Conservation (phyloP, 306 rosid species). For the Vigna radiata region DNA sequence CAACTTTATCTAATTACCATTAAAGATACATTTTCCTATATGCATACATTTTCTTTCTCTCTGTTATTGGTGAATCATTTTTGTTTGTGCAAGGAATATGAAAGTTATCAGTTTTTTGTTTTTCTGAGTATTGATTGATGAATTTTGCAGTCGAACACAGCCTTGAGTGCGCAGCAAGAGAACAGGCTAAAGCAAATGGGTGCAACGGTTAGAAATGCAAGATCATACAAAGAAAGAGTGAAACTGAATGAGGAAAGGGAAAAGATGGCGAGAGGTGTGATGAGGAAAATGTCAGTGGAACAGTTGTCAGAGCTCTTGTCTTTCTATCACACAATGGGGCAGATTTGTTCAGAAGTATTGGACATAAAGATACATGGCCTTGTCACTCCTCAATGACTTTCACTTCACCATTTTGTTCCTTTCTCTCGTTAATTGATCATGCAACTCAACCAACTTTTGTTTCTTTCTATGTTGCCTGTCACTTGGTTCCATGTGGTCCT, state of each 20-base stretch:
- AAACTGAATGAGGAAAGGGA: conserved; percentile 75
- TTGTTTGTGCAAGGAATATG: not conserved
- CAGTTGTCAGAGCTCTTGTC: conserved; percentile 78
- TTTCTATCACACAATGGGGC: conserved; percentile 86
- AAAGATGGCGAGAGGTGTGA: conserved; percentile 67
- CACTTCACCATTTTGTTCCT: conserved; percentile 28
- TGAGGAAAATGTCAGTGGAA: conserved; percentile 80
- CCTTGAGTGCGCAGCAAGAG: conserved; percentile 82
- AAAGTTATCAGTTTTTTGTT: not conserved
- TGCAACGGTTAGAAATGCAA: conserved; percentile 90
- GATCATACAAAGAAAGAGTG: conserved; percentile 69
- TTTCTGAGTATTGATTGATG: not conserved
- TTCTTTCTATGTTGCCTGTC: not conserved
- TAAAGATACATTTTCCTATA: no score
- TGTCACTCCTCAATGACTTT: conserved; percentile 53
- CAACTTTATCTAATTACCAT: no score
- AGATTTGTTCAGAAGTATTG: conserved; percentile 73
- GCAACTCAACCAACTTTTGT: not conserved
- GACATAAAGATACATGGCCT: conserved; percentile 67
- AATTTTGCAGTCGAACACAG: conserved; percentile 78
- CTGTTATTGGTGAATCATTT: not conserved
- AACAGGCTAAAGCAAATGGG: conserved; percentile 93
- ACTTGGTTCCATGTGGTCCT: conserved; percentile 3
- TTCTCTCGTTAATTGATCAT: conserved; percentile 37
- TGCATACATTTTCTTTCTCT: not conserved